A percentile compares a stretch with the other conserved stretches of the same genome.
These are phyloP conservation scores for Domatiomyces catenatus DNA, from an alignment of 2,329 filamentous ascomycete species.

Conservation along the genomic window DNA sequence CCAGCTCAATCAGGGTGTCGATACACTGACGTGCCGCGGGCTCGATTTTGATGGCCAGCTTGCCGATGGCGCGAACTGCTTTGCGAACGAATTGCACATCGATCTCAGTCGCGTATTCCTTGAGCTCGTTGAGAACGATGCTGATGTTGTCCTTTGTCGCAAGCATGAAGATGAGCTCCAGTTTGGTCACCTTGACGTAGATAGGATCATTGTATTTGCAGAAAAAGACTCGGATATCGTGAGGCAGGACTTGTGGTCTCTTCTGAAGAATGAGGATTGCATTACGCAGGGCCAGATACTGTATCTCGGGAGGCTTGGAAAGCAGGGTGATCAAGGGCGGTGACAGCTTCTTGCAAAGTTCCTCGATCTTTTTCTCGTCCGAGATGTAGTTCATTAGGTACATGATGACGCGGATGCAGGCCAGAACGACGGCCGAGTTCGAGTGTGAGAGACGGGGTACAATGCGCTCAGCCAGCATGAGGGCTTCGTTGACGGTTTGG, in stretches of 20 bases:
- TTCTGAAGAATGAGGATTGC: slow-evolving; percentile 86
- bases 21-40: slow-evolving; percentile 83
- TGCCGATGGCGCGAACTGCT: slow-evolving; percentile 91
- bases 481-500: slow-evolving; percentile 74
- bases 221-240: slow-evolving; percentile 97
- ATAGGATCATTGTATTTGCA: slow-evolving; percentile 99
- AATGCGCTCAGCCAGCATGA: slow-evolving; percentile 82
- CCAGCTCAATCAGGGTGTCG: slow-evolving; percentile 77
- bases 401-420: slow-evolving; percentile 87
- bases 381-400: slow-evolving; percentile 98
- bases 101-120: slow-evolving; percentile 94
- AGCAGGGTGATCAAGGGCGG: slow-evolving; percentile 87
- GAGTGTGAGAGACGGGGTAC: slow-evolving; percentile 91
- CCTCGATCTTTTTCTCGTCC: slow-evolving; percentile 74
- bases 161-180: slow-evolving; percentile 98
- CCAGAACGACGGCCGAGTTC: slow-evolving; percentile 90
- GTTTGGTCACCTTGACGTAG: slow-evolving; percentile 97
- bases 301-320: slow-evolving; percentile 94
- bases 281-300: slow-evolving; percentile 87
- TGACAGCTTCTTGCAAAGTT: slow-evolving; percentile 80
- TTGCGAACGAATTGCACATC: slow-evolving; percentile 98
- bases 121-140: slow-evolving; percentile 81
- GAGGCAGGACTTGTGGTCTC: slow-evolving; percentile 79
- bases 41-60: slow-evolving; percentile 97
- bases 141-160: slow-evolving; percentile 91